Conservation (phyloP, 2,329 filamentous ascomycete genomes). For the Nakataea oryzae region DNA sequence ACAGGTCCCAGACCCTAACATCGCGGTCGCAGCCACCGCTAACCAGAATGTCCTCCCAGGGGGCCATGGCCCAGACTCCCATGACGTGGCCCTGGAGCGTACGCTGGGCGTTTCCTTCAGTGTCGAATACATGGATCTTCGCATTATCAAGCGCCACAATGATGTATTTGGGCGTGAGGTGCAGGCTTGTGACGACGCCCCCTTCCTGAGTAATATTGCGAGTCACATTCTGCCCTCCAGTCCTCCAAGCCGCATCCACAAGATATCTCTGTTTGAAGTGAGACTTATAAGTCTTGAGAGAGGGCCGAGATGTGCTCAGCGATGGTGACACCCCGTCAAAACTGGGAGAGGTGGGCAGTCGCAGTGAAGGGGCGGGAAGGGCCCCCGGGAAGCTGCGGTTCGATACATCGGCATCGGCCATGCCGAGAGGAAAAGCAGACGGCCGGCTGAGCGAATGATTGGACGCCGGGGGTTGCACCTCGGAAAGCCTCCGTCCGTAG, state of each 20-base stretch:
- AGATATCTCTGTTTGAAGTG: conserved; percentile 98
- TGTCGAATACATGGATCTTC: conserved; percentile 96
- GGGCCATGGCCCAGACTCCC: conserved; percentile 98
- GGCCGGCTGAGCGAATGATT: conserved; percentile 18
- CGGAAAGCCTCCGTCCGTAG: conserved; percentile 55
- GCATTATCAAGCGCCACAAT: conserved; percentile 96
- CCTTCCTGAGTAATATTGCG: conserved; percentile 92
- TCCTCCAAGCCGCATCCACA: conserved; percentile 94
- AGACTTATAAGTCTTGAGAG: conserved; percentile 78
- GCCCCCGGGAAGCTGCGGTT: conserved; percentile 35
- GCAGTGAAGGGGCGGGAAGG: conserved; percentile 20
- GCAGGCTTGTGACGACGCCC: conserved; percentile 90
- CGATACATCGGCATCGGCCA: conserved; percentile 19
- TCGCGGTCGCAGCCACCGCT: conserved; percentile 95
- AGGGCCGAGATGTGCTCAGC: conserved; percentile 37
- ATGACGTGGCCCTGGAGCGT: conserved; percentile 93
- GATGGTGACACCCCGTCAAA: conserved; percentile 39
- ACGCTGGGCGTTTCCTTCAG: conserved; percentile 76
- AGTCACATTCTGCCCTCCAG: conserved; percentile 73
- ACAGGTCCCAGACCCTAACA: conserved; percentile 93
- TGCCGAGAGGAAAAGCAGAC: conserved; percentile 20
- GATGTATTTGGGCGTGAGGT: conserved; percentile 92
- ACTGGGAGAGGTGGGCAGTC: conserved; percentile 35
- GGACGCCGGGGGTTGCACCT: conserved; percentile 27
- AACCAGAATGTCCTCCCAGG: conserved; percentile 89